Evolutionary conservation across 768 basidiomycete species (phyloP).

Genomic region (Amanita pseudoporphyria): DNA sequence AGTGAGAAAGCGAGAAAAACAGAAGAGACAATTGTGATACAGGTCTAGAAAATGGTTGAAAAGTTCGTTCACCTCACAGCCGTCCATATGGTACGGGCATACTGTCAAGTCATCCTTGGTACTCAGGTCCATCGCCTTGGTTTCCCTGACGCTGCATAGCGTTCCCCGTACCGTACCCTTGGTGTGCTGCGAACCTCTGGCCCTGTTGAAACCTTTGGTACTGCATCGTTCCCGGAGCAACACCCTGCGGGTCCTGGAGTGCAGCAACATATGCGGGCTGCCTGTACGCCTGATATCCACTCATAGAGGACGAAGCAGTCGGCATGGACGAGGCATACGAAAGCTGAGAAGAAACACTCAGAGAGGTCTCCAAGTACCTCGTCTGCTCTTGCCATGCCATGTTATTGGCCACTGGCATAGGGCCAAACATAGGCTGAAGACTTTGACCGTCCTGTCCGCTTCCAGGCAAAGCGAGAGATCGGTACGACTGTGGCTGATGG

Average conservation of each 20-base stretch:
- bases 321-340: background rate
- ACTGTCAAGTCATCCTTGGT: background rate
- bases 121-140: background rate
- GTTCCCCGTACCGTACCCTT: background rate
- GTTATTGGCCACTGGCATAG: background rate
- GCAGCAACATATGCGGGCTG: background rate
- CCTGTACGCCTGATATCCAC: background rate
- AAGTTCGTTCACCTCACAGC: too few species aligned
- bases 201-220: background rate
- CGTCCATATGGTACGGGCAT: background rate
- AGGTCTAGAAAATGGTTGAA: too few species aligned
- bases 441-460: background rate
- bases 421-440: background rate
- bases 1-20: too few species aligned
- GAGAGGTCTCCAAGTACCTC: background rate
- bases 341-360: background rate
- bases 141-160: background rate
- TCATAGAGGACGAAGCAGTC: background rate
- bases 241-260: background rate
- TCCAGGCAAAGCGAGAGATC: background rate
- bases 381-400: conserved; percentile 3
- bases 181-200: background rate
- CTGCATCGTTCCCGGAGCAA: background rate
- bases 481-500: background rate
- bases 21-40: too few species aligned